Base-by-base conservation (phyloP, 2,329 filamentous ascomycete genomes). In the Fusarium chuoi region DNA sequence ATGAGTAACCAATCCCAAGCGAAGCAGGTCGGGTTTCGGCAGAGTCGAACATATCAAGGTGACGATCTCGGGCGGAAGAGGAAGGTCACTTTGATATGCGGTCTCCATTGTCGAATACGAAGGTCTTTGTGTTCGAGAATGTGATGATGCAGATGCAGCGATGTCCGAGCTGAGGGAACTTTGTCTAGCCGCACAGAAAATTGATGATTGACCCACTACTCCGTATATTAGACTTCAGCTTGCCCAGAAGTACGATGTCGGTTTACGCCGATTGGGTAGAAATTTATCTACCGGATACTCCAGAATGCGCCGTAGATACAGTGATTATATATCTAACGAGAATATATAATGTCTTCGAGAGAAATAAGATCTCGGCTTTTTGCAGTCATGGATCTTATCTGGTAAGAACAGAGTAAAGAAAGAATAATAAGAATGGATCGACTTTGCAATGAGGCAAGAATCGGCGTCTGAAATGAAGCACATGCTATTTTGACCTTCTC, bases 341-440 rank as follows among this genome's bases (percentile, higher is more conserved):
- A 22, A 30, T 6, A 17, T 22, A 1, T 0, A 6, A 17, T 4
- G 45, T 8, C 8, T n/a, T 22, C 0, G 7, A 30, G 45, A 30
- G 0, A 15, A 14, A 15, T 11, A 11, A 17, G 0, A 8, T 10
- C 26, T 13, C 13, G 20, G 7, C 14, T 2, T 4, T 17, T 22
- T 30, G 4, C 20, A 30, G 9, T 22, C 9, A 4, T 17, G 9
- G 14, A 4, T 8, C 4, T 22, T 12, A 20, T 7, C 6, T 2
- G 0, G 15, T 8, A 30, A 48, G 4, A 15, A 15, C 12, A 4
- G 13, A 1, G 10, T 22, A 13, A 8, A 26, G 6, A 22, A 17
- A 12, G 4, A 8, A 10, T 17, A 22, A 7, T 10, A 22, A 8
- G 14, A 48, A 3, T 22, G 10, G 6, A 8, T 17, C 4, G 26